Conservation (phyloP, 1,139 yeast species). For the Suhomyces bolitotheri region DNA sequence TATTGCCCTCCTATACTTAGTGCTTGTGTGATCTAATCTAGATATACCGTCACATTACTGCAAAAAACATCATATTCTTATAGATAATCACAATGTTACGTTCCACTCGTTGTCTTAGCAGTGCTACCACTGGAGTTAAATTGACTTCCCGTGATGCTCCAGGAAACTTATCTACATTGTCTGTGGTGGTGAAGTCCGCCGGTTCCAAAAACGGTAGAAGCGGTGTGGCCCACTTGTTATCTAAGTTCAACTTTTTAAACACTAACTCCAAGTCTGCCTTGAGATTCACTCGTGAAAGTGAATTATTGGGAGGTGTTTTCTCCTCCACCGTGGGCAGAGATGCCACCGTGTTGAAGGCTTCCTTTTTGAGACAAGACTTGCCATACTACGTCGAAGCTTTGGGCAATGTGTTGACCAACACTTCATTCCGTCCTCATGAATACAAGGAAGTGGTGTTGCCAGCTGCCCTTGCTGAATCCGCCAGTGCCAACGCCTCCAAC, state of each 20-base stretch:
- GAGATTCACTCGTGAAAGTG: conserved; percentile 92
- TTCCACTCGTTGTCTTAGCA: conserved; percentile 47
- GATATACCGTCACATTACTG: conserved; percentile 4
- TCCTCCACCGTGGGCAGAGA: conserved; percentile 78
- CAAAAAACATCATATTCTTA: not conserved
- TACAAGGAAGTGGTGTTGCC: conserved; percentile 80
- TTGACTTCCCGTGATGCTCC: conserved; percentile 48
- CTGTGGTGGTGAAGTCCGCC: conserved; percentile 75
- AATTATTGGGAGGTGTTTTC: conserved; percentile 86
- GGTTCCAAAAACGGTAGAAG: conserved; percentile 83
- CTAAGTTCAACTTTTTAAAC: conserved; percentile 83
- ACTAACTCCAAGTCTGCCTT: conserved; percentile 83
- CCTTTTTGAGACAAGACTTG: conserved; percentile 82
- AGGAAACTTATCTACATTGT: conserved; percentile 64
- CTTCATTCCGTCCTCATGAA: conserved; percentile 82
- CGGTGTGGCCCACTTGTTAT: conserved; percentile 84
- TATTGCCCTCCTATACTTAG: not conserved
- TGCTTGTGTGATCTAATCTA: no score
- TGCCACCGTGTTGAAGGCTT: conserved; percentile 72
- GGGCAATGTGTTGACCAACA: conserved; percentile 71
- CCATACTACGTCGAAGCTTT: conserved; percentile 91
- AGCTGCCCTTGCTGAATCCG: conserved; percentile 60
- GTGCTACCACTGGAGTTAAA: conserved; percentile 41
- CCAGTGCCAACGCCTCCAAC: conserved; percentile 52
- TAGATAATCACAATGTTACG: conserved; percentile 9